These are phyloP conservation scores for Microbotryum violaceum DNA, from an alignment of 1,284 basidiomycete species.

Conservation along the genomic window DNA sequence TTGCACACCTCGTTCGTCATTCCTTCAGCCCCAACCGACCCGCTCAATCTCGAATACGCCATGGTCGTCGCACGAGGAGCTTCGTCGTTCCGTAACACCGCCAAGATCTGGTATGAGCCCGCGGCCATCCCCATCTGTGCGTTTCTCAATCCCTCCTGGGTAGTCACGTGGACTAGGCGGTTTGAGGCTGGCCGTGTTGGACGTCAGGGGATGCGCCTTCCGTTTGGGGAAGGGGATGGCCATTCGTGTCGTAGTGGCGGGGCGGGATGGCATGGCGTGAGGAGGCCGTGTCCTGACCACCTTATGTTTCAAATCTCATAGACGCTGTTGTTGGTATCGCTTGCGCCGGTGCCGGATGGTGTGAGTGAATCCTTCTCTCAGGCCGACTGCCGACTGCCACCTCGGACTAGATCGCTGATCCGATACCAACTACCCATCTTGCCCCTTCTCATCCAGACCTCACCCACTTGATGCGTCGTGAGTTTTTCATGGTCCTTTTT, in stretches of 20 bases:
- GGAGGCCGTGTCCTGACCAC: background rate
- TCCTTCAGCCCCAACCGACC: background rate
- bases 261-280: no score
- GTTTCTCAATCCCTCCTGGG: background rate
- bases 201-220: no score
- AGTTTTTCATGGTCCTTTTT: no score
- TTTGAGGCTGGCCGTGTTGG: no score
- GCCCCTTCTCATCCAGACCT: background rate
- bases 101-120: conserved; percentile 10
- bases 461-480: conserved; percentile 1
- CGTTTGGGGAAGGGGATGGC: no score
- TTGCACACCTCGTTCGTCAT: background rate
- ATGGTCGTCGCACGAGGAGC: no score
- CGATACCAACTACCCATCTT: background rate
- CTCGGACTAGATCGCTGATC: background rate
- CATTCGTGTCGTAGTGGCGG: no score
- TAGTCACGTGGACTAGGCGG: no score
- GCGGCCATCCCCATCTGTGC: conserved; percentile 9
- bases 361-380: background rate
- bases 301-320: background rate
- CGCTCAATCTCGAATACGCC: background rate
- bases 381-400: background rate
- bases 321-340: conserved; percentile 5
- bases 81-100: no score
- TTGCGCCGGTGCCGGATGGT: conserved; percentile 6